Conservation (phyloP, 768 basidiomycete species). For the Lactarius sp. region DNA sequence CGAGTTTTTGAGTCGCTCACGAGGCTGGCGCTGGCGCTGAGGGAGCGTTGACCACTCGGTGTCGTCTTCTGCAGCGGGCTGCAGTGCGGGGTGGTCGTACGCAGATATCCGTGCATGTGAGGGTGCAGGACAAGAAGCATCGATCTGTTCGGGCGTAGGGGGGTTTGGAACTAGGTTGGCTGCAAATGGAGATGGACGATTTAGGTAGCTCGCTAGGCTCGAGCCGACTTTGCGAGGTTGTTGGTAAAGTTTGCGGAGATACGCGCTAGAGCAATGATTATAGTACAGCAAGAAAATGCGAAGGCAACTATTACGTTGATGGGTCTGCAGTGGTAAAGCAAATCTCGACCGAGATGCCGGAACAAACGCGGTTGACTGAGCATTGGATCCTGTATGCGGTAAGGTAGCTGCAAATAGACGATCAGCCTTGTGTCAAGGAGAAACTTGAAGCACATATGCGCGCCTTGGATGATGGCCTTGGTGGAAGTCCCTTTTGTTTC, state of each 20-base stretch:
- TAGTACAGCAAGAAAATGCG: background rate
- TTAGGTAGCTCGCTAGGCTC: background rate
- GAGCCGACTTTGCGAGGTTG: background rate
- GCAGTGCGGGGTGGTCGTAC: conserved; percentile 14
- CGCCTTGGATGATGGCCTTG: background rate
- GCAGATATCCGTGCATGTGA: background rate
- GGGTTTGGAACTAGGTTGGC: background rate
- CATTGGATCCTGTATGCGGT: background rate
- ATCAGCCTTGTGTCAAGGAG: background rate
- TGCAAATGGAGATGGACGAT: background rate
- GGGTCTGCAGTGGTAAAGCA: background rate
- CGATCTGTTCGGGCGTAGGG: background rate
- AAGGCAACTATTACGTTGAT: background rate
- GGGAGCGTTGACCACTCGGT: conserved; percentile 19
- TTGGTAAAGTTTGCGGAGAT: background rate
- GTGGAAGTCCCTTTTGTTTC: background rate
- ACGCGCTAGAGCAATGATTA: background rate
- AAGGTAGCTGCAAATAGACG: background rate
- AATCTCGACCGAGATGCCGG: too few species aligned
- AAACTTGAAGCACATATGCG: background rate
- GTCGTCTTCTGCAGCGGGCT: background rate
- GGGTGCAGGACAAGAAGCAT: background rate
- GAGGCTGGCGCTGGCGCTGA: conserved; percentile 3
- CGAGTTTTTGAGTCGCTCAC: background rate
- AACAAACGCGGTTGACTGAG: background rate